phyloP scores from a whole-genome alignment of 2,329 filamentous ascomycete genomes.

The Colletotrichum sp. region DNA sequence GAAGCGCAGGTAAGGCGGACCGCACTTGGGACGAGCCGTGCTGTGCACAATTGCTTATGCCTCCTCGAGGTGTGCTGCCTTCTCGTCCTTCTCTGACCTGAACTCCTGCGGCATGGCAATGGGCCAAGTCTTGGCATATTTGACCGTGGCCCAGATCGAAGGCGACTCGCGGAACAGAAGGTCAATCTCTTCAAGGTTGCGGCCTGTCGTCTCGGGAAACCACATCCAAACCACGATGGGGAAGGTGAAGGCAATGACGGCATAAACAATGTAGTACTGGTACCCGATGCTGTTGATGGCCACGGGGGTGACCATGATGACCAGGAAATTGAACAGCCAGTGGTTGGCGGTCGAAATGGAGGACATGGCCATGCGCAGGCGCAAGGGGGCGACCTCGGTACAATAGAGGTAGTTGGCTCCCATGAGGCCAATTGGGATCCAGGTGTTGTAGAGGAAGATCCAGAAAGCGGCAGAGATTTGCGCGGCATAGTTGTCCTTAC shows the following conservation, averaged over 20 bases:
- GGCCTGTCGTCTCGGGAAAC: constrained; percentile 54
- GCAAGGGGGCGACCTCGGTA: constrained; percentile 59
- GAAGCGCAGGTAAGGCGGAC: neutral
- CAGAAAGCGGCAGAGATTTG: constrained; percentile 59
- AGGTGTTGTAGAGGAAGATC: constrained; percentile 65
- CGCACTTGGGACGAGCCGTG: neutral
- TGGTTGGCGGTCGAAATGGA: constrained; percentile 60
- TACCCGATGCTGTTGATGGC: constrained; percentile 56
- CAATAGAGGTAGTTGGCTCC: constrained; percentile 66
- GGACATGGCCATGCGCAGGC: constrained; percentile 57
- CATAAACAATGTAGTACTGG: constrained; percentile 56
- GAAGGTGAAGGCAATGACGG: constrained; percentile 48
- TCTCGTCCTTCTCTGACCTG: constrained; percentile 23
- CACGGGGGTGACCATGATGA: constrained; percentile 48
- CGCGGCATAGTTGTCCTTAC: constrained; percentile 47
- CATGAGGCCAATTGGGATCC: constrained; percentile 63
- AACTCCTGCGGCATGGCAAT: constrained; percentile 35
- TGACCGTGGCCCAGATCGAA: constrained; percentile 37
- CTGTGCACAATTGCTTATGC: neutral
- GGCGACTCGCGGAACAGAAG: constrained; percentile 46
- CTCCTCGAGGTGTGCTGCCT: constrained; percentile 2
- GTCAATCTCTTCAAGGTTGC: constrained; percentile 51
- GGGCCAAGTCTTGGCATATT: constrained; percentile 37
- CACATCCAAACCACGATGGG: constrained; percentile 47
- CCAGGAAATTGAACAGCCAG: constrained; percentile 55